phyloP scores from a whole-genome alignment of 140 eudicot genomes.

The Cichorium intybus region DNA sequence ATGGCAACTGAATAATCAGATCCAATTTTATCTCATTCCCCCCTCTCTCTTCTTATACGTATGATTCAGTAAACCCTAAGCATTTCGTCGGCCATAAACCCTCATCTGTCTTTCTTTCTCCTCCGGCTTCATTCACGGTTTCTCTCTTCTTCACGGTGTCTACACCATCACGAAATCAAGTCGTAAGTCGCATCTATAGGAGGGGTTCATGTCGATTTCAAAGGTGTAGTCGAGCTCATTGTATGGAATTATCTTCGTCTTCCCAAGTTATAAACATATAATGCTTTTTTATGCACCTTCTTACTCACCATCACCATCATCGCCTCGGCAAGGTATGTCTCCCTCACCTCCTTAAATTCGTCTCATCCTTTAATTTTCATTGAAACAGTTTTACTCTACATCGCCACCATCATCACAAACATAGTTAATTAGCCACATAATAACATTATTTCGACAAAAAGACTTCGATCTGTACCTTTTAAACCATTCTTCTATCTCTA shows the following conservation, averaged over 20 bases:
- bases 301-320: neutral
- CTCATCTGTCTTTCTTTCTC: no score
- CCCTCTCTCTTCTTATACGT: no score
- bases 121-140: no score
- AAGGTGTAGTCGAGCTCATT: slow-evolving; percentile 5
- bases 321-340: slow-evolving; percentile 27
- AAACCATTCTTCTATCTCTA: slow-evolving; percentile 27
- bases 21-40: no score
- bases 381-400: slow-evolving; percentile 20
- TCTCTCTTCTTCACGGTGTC: no score
- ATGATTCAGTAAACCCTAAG: no score
- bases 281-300: slow-evolving; percentile 22
- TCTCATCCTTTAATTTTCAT: slow-evolving; percentile 15
- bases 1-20: no score
- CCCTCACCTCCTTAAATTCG: slow-evolving; percentile 28
- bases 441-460: slow-evolving; percentile 37
- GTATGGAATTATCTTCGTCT: slow-evolving; percentile 23
- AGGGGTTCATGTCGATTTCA: no score
- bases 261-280: slow-evolving; percentile 20
- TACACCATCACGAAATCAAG: no score
- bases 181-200: no score
- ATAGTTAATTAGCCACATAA: slow-evolving; percentile 31
- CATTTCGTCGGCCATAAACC: no score
- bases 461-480: slow-evolving; percentile 31
- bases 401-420: slow-evolving; percentile 24